phyloP scores from a whole-genome alignment of 345 rosid genomes.

The Eucalyptus cloeziana region DNA sequence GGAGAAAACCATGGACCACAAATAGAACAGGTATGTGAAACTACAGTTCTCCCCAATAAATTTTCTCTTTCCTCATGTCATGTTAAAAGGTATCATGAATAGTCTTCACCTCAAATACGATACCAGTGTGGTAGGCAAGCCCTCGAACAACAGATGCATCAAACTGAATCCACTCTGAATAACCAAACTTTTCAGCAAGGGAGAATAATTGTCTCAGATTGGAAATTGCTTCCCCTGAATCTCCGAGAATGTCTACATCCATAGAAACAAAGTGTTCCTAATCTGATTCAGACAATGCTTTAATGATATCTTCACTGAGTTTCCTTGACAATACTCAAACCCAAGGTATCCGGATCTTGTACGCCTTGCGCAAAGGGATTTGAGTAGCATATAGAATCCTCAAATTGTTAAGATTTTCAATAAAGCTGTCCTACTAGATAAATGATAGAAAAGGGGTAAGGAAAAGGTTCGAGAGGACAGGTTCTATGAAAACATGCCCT shows the following conservation, averaged over 20 bases:
- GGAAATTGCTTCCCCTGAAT: constrained; percentile 72
- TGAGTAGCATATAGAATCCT: background rate
- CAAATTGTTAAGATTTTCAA: background rate
- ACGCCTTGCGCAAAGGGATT: background rate
- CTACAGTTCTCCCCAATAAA: background rate
- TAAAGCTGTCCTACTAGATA: background rate
- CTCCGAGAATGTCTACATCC: constrained; percentile 61
- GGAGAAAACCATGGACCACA: background rate
- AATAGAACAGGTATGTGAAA: background rate
- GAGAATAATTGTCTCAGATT: constrained; percentile 73
- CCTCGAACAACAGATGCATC: constrained; percentile 97
- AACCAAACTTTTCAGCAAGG: constrained; percentile 87
- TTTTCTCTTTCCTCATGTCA: background rate
- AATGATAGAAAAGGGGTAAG: background rate
- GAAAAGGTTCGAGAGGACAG: background rate
- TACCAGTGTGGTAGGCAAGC: constrained; percentile 94
- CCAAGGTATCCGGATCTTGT: background rate
- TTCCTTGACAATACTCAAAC: background rate
- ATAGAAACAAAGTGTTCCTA: background rate
- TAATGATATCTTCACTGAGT: background rate
- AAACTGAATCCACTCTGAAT: constrained; percentile 90
- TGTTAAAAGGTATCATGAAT: background rate
- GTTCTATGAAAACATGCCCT: background rate
- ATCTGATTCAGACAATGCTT: background rate
- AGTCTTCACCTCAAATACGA: constrained; percentile 85